These are phyloP conservation scores for Lasiodiplodia gonubiensis DNA, from an alignment of 2,329 filamentous ascomycete species.

Conservation along the genomic window DNA sequence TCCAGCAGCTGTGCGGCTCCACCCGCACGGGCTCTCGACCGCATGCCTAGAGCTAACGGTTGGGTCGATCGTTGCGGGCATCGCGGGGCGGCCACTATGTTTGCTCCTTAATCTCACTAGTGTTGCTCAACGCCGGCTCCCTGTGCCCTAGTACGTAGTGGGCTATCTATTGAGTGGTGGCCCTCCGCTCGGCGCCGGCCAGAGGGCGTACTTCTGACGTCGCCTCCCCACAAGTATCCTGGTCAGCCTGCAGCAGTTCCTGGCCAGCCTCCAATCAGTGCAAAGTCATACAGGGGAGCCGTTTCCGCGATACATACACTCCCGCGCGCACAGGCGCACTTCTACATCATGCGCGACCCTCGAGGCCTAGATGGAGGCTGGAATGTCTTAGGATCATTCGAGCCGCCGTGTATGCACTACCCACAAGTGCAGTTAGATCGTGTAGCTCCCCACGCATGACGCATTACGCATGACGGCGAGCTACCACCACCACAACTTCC, in stretches of 20 bases:
- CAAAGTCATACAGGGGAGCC: neutral
- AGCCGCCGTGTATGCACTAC: neutral
- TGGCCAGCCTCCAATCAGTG: neutral
- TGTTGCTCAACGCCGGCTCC: neutral
- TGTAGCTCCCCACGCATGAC: neutral
- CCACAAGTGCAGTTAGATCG: neutral
- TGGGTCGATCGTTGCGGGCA: neutral
- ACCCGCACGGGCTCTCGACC: neutral
- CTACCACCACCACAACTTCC: neutral
- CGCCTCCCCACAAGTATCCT: neutral
- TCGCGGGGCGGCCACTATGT: neutral
- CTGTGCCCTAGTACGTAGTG: neutral
- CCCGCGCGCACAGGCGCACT: neutral
- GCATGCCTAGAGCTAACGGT: neutral
- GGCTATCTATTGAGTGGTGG: neutral
- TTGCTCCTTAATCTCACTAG: neutral
- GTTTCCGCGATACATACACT: neutral
- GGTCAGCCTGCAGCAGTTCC: neutral
- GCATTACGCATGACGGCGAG: neutral
- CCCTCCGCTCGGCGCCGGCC: neutral
- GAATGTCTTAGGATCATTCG: neutral
- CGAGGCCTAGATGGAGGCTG: neutral
- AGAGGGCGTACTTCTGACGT: constrained; percentile 5
- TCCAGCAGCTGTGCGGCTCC: neutral
- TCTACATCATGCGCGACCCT: neutral